A percentile compares a stretch with the other conserved stretches of the same genome.
phyloP scores from a whole-genome alignment of 164 flowering plant species.

The Litsea cubeba region DNA sequence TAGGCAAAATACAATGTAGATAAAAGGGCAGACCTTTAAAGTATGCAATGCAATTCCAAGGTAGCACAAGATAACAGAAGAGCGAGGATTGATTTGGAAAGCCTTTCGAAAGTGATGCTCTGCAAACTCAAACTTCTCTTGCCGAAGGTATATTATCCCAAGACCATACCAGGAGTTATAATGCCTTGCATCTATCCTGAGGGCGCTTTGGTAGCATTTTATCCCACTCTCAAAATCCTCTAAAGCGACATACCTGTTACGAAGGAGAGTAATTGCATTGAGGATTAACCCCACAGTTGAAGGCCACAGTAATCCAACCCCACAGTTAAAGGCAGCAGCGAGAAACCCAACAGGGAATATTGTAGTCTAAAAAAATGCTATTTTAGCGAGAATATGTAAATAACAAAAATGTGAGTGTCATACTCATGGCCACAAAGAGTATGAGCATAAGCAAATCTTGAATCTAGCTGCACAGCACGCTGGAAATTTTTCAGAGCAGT shows the following conservation, averaged over 20 bases:
- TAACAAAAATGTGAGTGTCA: neutral
- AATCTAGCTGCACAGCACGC: conserved; percentile 78
- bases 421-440: conserved; percentile 99
- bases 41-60: conserved; percentile 93
- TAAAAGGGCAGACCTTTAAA: conserved; percentile 50
- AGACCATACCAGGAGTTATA: conserved; percentile 98
- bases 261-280: conserved; percentile 1
- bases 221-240: conserved; percentile 97
- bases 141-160: conserved; percentile 89
- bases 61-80: conserved; percentile 94
- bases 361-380: neutral
- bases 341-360: neutral
- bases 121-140: conserved; percentile 89
- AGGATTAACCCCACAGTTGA: conserved; percentile 1
- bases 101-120: conserved; percentile 95
- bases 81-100: conserved; percentile 76
- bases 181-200: conserved; percentile 75
- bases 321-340: neutral
- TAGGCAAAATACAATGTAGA: neutral
- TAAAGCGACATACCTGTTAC: conserved; percentile 67
- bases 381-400: neutral
- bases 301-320: neutral
- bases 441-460: conserved; percentile 91
- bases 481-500: conserved; percentile 90
- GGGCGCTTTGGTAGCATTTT: conserved; percentile 85